A percentile compares a stretch with the other conserved stretches of the same genome.
phyloP scores from a whole-genome alignment of 257 asterid genomes.

The Ehretia macrophylla region DNA sequence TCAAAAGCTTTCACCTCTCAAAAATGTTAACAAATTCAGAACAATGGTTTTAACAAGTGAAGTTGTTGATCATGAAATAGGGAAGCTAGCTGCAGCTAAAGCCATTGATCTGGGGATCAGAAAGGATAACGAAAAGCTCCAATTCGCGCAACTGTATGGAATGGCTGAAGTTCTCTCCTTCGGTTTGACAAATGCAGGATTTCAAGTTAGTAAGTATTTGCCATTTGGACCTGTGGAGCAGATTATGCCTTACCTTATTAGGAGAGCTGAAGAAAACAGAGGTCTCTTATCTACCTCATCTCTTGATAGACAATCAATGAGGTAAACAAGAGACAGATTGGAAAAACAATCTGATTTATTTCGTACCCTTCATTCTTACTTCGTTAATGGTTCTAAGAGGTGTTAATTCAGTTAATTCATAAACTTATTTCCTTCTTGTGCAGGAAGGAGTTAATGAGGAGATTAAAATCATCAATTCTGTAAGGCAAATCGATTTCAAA shows the following conservation, averaged over 20 bases:
- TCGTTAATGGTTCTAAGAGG: constrained; percentile 21
- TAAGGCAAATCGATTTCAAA: not conserved
- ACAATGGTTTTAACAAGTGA: not conserved
- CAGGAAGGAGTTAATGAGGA: constrained; percentile 62
- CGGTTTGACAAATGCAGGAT: constrained; percentile 57
- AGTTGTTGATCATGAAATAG: constrained; percentile 19
- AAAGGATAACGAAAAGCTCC: constrained; percentile 37
- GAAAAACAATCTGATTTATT: too few species aligned
- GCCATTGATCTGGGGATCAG: constrained; percentile 55
- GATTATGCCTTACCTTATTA: constrained; percentile 74
- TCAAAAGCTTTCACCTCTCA: not conserved
- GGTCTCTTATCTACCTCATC: constrained; percentile 60
- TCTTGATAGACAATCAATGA: constrained; percentile 56
- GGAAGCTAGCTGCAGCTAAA: constrained; percentile 59
- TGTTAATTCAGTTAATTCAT: not conserved
- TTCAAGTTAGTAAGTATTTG: constrained; percentile 29
- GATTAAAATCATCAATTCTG: constrained; percentile 19
- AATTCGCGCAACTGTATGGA: constrained; percentile 88
- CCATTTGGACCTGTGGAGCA: constrained; percentile 90
- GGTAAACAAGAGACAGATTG: not conserved
- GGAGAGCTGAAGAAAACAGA: constrained; percentile 95
- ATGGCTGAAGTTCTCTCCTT: constrained; percentile 78
- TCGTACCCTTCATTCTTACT: too few species aligned
- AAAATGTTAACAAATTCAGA: too few species aligned
- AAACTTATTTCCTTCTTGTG: not conserved